Base-by-base conservation (phyloP, 495 filamentous ascomycete genomes). In the Massariosphaeria phaeospora region DNA sequence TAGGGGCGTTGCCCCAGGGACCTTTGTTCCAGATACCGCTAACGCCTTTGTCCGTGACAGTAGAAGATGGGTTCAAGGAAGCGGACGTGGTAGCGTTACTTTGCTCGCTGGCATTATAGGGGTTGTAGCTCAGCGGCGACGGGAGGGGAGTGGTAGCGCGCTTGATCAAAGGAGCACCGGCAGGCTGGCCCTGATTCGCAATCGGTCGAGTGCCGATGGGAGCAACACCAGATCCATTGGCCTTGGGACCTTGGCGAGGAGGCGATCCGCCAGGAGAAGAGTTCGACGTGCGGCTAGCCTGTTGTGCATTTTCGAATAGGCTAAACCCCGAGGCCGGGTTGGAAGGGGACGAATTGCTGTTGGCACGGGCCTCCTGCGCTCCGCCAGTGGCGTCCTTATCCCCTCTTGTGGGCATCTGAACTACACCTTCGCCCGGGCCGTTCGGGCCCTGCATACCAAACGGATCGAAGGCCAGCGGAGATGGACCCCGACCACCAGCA, bases 201-300 rank as follows among this genome's bases (percentile, higher is more conserved):
- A 77, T 72, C 0, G 91, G 93, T 25, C 93, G 84, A 42, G 94
- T 95, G 33, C 93, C 93, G 61, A 98, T 98, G 20, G 93, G 91
- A 13, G 91, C 91, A 17, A 96, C 89, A 17, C 81, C 75, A 27
- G 82, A 76, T 72, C 74, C 80, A 17, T 76, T 72, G 13, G 75
- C 61, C 65, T 83, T 83, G 17, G 70, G 63, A 15, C 73, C 71
- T 60, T 84, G 79, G 55, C 84, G 82, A 39, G 89, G 88, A 11
- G 91, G 88, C 6, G 89, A 94, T n/a, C 82, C 89, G 57, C 85
- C 83, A 7, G 93, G 91, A 4, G 91, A 95, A 1, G 93, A 95
- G 57, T 83, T 86, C 47, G 90, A 95, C 21, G 91, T 95, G 48
- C 85, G 84, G 69, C 78, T 88, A 30, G 86, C 79, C 73, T 90